Evolutionary conservation across 805 yeast species (phyloP).

Genomic region (Saturnispora zaruensis): DNA sequence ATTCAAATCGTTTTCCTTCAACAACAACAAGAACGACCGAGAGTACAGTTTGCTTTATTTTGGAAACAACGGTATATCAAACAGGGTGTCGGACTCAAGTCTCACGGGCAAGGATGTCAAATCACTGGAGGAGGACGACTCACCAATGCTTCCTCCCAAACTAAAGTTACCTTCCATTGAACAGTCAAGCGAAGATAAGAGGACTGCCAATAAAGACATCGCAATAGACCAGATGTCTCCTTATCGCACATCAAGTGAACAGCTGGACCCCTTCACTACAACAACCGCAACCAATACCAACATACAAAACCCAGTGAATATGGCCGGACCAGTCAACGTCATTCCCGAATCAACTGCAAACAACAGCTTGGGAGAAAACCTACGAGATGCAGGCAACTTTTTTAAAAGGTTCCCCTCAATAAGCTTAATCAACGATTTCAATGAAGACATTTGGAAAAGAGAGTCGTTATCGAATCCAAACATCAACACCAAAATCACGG

Average conservation of each 20-base stretch:
- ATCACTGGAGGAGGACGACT: not conserved
- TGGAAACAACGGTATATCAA: not conserved
- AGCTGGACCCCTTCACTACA: slow-evolving; percentile 38
- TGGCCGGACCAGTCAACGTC: slow-evolving; percentile 14
- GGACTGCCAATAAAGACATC: not conserved
- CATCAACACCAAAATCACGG: not conserved
- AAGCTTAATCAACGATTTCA: slow-evolving; percentile 22
- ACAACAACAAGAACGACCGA: not conserved
- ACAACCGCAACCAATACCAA: slow-evolving; percentile 11
- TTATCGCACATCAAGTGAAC: slow-evolving; percentile 41
- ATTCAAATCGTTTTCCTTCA: slow-evolving; percentile 4
- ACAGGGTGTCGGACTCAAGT: slow-evolving; percentile 11
- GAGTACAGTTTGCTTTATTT: not conserved
- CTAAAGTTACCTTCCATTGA: slow-evolving; percentile 1
- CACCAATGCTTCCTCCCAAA: slow-evolving; percentile 5
- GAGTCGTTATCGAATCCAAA: not conserved
- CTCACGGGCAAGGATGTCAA: not conserved
- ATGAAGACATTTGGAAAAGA: slow-evolving; percentile 9
- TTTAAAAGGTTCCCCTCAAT: slow-evolving; percentile 26
- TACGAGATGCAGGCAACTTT: slow-evolving; percentile 24
- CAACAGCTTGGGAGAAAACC: slow-evolving; percentile 12
- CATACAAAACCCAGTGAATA: not conserved
- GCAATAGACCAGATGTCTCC: slow-evolving; percentile 21
- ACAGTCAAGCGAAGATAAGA: not conserved
- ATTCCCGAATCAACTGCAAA: slow-evolving; percentile 13